Base-by-base conservation (phyloP, 345 rosid genomes). In the Gossypium mustelinum region DNA sequence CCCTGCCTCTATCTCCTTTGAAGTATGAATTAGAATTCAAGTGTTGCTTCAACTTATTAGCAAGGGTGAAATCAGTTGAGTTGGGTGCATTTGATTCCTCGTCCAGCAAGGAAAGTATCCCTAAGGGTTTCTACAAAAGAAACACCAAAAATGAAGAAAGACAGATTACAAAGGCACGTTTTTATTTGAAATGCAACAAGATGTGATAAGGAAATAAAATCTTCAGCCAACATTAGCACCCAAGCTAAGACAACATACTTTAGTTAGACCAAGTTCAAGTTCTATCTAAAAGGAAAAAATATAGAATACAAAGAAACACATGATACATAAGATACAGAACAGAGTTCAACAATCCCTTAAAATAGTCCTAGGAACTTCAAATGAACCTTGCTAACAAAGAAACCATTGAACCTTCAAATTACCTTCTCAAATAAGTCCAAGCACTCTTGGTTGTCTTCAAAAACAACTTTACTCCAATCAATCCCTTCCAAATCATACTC, bases 341-440 rank as follows among this genome's bases (percentile, higher is more conserved):
- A 14, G 14, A 69, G 39, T 39, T 17, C 1, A 70, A 22, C 12
- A 60, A 22, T 22, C 18, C 17, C 27, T 39, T 25, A 39, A 79
- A 25, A 58, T 58, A 41, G 17, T 24, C 55, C 55, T 20, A 67
- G 71, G 51, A 65, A 43, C 34, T 45, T 10, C 29, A 43, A 18
- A 65, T 7, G 2, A 45, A 66, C 48, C 39, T 11, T 25, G 51
- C 39, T 43, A 47, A 73, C 20, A 76, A 44, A 70, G 27, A 54
- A 68, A 65, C 52, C 24, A 62, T 52, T 47, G 59, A 77, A 34
- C 50, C 43, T 39, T 20, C 7, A 44, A 58, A 39, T 27, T 82
- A 93, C 98, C 97, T 87, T 93, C 82, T 93, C 99, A 83, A 95
- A 85, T 47, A 95, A 82, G 82, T 90, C 87, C 87, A 94, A 81